Conservation (phyloP, 345 rosid species). For the Salix exigua region DNA sequence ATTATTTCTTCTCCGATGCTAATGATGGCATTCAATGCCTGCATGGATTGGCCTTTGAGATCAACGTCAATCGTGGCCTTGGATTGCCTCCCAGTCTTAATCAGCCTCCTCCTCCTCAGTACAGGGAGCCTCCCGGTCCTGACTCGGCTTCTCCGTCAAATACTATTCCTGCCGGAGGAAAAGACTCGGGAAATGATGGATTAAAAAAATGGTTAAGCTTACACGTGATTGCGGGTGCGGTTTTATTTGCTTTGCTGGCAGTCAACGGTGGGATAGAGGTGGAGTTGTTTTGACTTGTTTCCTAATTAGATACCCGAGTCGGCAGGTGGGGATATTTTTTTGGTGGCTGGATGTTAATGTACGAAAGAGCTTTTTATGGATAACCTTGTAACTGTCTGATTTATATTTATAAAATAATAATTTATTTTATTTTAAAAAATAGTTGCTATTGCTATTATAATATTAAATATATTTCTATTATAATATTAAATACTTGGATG, state of each 20-base stretch:
- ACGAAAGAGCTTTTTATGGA: neutral
- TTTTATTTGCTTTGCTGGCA: constrained; percentile 11
- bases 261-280: neutral
- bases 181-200: constrained; percentile 21
- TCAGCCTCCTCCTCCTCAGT: constrained; percentile 70
- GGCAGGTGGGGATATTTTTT: neutral
- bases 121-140: constrained; percentile 39
- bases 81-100: constrained; percentile 65
- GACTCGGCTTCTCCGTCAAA: constrained; percentile 38
- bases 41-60: constrained; percentile 53
- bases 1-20: constrained; percentile 57
- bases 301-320: neutral
- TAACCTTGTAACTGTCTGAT: neutral
- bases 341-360: too few species aligned
- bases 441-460: too few species aligned
- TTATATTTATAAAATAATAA: too few species aligned
- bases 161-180: constrained; percentile 16
- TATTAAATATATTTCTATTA: too few species aligned
- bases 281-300: neutral
- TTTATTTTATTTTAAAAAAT: too few species aligned
- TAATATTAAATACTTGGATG: too few species aligned
- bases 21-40: constrained; percentile 53
- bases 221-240: constrained; percentile 8
- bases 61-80: constrained; percentile 47
- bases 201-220: neutral